Evolutionary conservation across 805 yeast species (phyloP).

Genomic region (Kluyveromyces nonfermentans): DNA sequence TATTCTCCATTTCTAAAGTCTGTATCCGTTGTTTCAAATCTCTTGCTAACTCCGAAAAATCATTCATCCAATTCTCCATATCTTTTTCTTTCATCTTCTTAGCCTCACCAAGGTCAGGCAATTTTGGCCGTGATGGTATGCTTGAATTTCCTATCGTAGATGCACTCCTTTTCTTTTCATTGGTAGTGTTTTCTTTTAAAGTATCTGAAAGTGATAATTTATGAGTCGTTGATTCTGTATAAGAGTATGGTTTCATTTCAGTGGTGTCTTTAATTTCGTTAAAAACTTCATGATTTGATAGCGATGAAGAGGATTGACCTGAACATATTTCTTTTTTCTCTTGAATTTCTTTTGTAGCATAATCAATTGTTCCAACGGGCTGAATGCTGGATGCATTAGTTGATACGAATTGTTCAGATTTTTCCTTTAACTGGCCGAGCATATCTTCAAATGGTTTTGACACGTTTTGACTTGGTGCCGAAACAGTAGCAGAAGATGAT

Average conservation of each 20-base stretch:
- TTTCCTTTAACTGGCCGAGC: not conserved
- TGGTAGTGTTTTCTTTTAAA: constrained; percentile 3
- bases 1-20: constrained; percentile 89
- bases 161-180: not conserved
- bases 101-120: not conserved
- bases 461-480: not conserved
- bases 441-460: not conserved
- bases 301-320: not conserved
- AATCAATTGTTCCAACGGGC: not conserved
- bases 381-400: not conserved
- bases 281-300: not conserved
- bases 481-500: not conserved
- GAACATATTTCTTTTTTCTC: not conserved
- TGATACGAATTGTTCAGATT: not conserved
- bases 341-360: not conserved
- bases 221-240: not conserved
- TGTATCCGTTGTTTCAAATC: constrained; percentile 64
- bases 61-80: constrained; percentile 68
- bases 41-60: constrained; percentile 57
- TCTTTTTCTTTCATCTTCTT: constrained; percentile 81
- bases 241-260: not conserved
- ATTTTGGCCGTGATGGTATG: not conserved
- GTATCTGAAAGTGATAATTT: constrained; percentile 5
- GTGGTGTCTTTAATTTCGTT: not conserved
- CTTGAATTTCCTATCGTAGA: not conserved